These are phyloP conservation scores for Annulohypoxylon moriforme DNA, from an alignment of 495 filamentous ascomycete genomes.

Conservation along the genomic window DNA sequence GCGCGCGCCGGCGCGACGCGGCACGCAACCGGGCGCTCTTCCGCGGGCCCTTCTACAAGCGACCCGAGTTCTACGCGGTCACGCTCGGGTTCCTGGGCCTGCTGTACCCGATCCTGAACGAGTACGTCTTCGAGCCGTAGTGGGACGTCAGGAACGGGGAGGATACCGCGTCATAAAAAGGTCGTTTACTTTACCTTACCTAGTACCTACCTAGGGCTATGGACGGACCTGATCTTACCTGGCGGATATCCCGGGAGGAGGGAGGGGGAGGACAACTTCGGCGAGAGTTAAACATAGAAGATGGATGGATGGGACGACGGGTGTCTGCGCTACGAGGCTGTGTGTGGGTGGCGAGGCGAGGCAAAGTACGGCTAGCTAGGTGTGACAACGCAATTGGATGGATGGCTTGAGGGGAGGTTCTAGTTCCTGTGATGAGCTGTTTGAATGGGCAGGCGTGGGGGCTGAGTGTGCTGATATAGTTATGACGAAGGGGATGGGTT, in stretches of 20 bases:
- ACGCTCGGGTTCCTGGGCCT: constrained; percentile 32
- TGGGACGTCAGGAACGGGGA: background rate
- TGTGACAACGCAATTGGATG: background rate
- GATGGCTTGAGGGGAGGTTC: background rate
- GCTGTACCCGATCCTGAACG: constrained; percentile 32
- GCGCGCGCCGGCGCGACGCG: constrained; percentile 36
- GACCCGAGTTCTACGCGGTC: constrained; percentile 40
- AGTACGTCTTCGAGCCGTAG: constrained; percentile 32
- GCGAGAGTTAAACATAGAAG: background rate
- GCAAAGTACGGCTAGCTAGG: background rate
- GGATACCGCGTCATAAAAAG: no score
- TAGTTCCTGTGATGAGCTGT: background rate
- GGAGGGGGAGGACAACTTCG: background rate
- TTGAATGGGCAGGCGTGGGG: background rate
- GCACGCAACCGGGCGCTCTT: constrained; percentile 39
- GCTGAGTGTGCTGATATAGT: constrained; percentile 5
- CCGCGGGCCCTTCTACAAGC: constrained; percentile 28
- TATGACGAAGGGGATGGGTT: background rate
- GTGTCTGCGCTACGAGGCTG: background rate
- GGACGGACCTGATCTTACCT: no score
- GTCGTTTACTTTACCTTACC: no score
- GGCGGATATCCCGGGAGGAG: no score
- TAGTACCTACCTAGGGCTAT: background rate
- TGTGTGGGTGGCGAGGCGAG: background rate
- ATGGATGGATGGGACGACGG: background rate